phyloP scores from a whole-genome alignment of 495 filamentous ascomycete genomes.

The Neurospora discreta region DNA sequence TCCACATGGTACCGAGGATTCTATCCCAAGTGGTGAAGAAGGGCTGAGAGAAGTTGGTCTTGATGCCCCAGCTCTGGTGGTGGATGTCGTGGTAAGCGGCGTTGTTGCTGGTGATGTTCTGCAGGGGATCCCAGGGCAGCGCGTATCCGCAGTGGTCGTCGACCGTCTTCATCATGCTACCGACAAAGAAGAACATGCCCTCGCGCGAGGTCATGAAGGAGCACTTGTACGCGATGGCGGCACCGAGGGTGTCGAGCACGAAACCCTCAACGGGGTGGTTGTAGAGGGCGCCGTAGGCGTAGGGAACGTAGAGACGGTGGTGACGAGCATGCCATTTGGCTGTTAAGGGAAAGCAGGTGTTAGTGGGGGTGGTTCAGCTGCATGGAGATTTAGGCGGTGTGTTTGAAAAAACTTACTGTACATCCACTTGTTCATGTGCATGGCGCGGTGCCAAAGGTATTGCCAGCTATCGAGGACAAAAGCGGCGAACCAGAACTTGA shows the following conservation, averaged over 20 bases:
- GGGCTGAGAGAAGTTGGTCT: constrained; percentile 65
- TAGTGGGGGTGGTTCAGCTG: neutral
- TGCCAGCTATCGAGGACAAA: constrained; percentile 86
- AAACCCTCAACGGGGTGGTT: constrained; percentile 93
- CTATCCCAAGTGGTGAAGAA: constrained; percentile 84
- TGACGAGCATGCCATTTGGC: constrained; percentile 87
- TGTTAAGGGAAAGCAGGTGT: neutral
- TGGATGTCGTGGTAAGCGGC: constrained; percentile 95
- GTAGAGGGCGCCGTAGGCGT: constrained; percentile 93
- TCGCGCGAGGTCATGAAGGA: constrained; percentile 68
- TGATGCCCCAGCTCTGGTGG: constrained; percentile 98
- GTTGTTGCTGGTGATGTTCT: constrained; percentile 85
- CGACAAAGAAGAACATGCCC: constrained; percentile 74
- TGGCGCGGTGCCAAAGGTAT: constrained; percentile 87
- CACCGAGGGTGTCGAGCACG: constrained; percentile 79
- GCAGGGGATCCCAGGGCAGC: constrained; percentile 91
- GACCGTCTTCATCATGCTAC: constrained; percentile 85
- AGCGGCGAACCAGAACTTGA: constrained; percentile 65
- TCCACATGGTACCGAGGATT: constrained; percentile 61
- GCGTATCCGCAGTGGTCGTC: constrained; percentile 95
- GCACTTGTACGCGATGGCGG: constrained; percentile 67
- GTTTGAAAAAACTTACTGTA: constrained; percentile 58
- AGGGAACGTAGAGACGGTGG: constrained; percentile 92
- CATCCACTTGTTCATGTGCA: constrained; percentile 93
- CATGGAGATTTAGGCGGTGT: neutral